Conservation (phyloP, 441 rosid genomes). For the Capsella rubella region DNA sequence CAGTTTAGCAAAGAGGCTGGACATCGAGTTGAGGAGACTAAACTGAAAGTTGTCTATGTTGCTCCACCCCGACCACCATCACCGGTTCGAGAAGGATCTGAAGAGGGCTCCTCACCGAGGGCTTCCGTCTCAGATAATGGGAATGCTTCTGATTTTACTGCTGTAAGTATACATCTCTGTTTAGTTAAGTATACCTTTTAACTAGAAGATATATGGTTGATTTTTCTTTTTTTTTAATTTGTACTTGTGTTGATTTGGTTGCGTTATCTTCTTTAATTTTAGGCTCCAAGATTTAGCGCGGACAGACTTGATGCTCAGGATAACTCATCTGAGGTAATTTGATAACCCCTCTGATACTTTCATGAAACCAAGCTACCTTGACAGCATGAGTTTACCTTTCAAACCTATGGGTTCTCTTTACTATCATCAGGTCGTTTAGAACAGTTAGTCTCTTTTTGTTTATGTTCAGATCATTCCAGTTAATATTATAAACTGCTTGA, state of each 20-base stretch:
- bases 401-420: background rate
- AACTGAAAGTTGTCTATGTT: slow-evolving; percentile 79
- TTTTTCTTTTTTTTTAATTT: background rate
- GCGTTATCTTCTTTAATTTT: slow-evolving; percentile 17
- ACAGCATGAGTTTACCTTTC: background rate
- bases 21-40: slow-evolving; percentile 75
- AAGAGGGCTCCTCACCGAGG: slow-evolving; percentile 86
- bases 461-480: background rate
- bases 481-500: background rate
- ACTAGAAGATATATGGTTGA: slow-evolving; percentile 7
- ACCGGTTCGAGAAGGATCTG: slow-evolving; percentile 86
- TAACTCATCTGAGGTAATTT: slow-evolving; percentile 62
- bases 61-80: slow-evolving; percentile 85
- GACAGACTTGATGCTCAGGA: slow-evolving; percentile 61
- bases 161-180: slow-evolving; percentile 34
- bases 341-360: background rate
- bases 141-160: slow-evolving; percentile 40
- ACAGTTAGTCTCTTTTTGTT: background rate
- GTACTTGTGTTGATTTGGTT: slow-evolving; percentile 14
- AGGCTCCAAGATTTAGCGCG: slow-evolving; percentile 59
- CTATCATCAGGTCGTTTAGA: slow-evolving; percentile 6
- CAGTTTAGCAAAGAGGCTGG: slow-evolving; percentile 85
- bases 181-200: too few species aligned
- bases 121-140: slow-evolving; percentile 75
- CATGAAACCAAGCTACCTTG: background rate